Evolutionary conservation across 2,329 filamentous ascomycete species (phyloP).

Genomic region (Colletotrichum brevisporum): DNA sequence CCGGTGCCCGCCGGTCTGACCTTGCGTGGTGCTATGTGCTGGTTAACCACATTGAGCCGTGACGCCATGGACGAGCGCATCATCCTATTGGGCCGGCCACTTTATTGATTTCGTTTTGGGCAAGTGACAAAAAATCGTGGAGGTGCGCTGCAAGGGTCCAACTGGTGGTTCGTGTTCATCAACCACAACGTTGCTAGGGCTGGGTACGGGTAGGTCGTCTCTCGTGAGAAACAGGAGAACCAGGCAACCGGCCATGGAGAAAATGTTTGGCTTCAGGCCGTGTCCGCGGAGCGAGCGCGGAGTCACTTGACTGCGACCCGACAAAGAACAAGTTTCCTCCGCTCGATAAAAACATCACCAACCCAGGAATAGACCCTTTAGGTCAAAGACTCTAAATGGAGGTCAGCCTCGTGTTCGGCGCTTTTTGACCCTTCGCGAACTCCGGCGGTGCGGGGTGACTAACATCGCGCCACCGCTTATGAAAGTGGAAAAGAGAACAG

Average conservation of each 20-base stretch:
- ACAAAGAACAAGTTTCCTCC: neutral
- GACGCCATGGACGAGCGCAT: neutral
- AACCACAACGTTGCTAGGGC: slow-evolving; percentile 12
- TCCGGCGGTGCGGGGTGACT: slow-evolving; percentile 12
- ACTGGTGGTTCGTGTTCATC: slow-evolving; percentile 26
- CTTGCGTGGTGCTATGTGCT: neutral
- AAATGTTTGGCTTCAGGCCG: neutral
- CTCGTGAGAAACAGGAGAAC: neutral
- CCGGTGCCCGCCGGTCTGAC: slow-evolving; percentile 5
- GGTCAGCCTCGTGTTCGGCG: slow-evolving; percentile 25
- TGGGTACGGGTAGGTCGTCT: neutral
- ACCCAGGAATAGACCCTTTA: neutral
- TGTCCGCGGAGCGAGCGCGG: neutral
- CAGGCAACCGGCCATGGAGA: too few relatives aligned
- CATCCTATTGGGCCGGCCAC: slow-evolving; percentile 34
- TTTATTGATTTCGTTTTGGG: slow-evolving; percentile 36
- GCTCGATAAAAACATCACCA: neutral
- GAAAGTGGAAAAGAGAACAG: neutral
- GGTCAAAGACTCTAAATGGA: neutral
- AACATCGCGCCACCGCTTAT: slow-evolving; percentile 18
- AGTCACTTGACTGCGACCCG: neutral
- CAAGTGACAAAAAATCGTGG: slow-evolving; percentile 22
- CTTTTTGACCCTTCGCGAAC: slow-evolving; percentile 18
- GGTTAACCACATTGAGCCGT: slow-evolving; percentile 1
- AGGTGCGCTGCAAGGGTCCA: slow-evolving; percentile 21